Base-by-base conservation (phyloP, 352 stramenopile species). In the Globisporangium iwayamae region DNA sequence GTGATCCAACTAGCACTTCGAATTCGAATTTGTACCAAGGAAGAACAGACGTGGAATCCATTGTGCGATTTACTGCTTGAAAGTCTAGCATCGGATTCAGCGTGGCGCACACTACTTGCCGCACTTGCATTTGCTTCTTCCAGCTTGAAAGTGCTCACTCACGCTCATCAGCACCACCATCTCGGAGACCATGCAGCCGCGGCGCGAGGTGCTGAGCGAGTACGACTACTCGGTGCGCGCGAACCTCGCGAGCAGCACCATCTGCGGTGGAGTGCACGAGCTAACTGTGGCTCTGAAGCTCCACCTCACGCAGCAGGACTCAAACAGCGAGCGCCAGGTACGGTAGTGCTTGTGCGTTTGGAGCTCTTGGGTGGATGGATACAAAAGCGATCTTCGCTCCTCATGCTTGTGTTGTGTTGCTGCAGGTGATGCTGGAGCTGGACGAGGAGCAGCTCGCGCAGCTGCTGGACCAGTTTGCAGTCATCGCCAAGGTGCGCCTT, bases 221-320 rank as follows among this genome's bases (percentile, higher is more conserved):
- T 91, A 90, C 50, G 78, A 93, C 72, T 90, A 87, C 72, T 93
- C 83, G 11, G 75, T 90, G 73, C 81, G 83, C 56, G 75, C 84
- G 56, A 79, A 71, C 39, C 60, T 93, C 60, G 79, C 81, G 36
- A 85, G 74, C 63, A 91, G 70, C 61, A 60, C 75, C n/a, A 60
- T 90, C 50, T 89, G 79, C 36, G 47, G 53, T n/a, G 78, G 72
- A 16, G 70, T 72, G n/a, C 68, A 65, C 50, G 63, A 78, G 20
- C 66, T 64, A 25, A 76, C 78, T 0, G 76, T 90, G 4, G 63
- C 77, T 13, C 63, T 93, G 5, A 93, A 91, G 66, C 57, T 91
- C 20, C 74, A 75, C 25, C 52, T 90, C 14, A 39, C 2, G 3
- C 43, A 51, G 7, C 64, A 76, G 25, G 39, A 53, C 38, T 60